phyloP scores from a whole-genome alignment of 768 basidiomycete genomes.

The Sistotremastrum niveocremeum region DNA sequence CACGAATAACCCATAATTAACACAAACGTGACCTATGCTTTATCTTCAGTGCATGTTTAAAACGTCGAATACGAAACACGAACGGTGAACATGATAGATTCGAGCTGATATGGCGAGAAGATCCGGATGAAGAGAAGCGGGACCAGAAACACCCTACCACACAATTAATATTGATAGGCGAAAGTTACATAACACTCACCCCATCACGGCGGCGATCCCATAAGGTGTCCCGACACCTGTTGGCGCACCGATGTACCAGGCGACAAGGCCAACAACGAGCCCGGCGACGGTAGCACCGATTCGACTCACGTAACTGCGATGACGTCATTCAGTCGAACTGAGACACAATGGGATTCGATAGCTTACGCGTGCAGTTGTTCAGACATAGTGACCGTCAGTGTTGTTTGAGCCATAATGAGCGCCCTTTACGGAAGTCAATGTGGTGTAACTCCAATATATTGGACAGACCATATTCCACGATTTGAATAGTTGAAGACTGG shows the following conservation, averaged over 20 bases:
- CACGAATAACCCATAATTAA: constrained; percentile 43
- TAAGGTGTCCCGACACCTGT: no score
- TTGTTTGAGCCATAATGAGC: constrained; percentile 48
- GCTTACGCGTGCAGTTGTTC: constrained; percentile 41
- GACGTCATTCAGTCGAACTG: not conserved
- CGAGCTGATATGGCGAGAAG: constrained; percentile 29
- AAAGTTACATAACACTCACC: no score
- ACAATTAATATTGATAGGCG: constrained; percentile 12
- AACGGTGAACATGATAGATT: constrained; percentile 24
- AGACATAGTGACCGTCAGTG: constrained; percentile 39
- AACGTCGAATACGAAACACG: constrained; percentile 7
- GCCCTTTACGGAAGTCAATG: constrained; percentile 22
- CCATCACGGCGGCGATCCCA: no score
- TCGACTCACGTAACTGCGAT: constrained; percentile 27
- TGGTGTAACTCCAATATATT: not conserved
- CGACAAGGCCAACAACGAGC: constrained; percentile 28
- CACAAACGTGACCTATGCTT: constrained; percentile 24
- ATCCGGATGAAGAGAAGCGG: constrained; percentile 37
- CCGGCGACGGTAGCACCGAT: constrained; percentile 31
- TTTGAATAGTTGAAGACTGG: constrained; percentile 29
- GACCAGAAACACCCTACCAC: constrained; percentile 34
- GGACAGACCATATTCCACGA: constrained; percentile 31
- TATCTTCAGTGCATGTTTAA: no score
- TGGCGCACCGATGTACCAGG: constrained; percentile 32
- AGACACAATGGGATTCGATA: not conserved